Evolutionary conservation across 2,329 filamentous ascomycete genomes (phyloP).

Genomic region (Didymella sp.): DNA sequence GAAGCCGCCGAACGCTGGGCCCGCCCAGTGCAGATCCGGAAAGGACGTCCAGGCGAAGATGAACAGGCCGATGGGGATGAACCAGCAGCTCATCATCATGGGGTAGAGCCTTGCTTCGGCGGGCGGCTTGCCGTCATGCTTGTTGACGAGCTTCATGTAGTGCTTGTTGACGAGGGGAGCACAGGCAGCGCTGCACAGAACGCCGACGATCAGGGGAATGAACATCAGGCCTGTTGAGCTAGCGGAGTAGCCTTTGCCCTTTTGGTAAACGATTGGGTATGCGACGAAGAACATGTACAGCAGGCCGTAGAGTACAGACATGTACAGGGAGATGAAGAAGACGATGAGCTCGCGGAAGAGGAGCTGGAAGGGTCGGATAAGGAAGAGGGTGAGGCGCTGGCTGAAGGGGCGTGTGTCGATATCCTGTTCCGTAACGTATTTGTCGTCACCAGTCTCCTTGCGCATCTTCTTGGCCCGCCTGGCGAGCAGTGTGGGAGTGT

Average conservation of each 20-base stretch:
- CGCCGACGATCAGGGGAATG: slow-evolving; percentile 80
- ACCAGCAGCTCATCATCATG: slow-evolving; percentile 65
- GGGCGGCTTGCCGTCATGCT: slow-evolving; percentile 74
- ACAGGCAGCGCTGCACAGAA: slow-evolving; percentile 70
- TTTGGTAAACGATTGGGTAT: slow-evolving; percentile 71
- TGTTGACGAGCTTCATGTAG: slow-evolving; percentile 69
- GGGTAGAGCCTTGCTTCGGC: slow-evolving; percentile 80
- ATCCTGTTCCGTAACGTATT: slow-evolving; percentile 80
- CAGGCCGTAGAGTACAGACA: slow-evolving; percentile 79
- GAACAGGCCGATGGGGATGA: slow-evolving; percentile 71
- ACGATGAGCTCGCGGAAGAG: slow-evolving; percentile 86
- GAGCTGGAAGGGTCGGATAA: slow-evolving; percentile 83
- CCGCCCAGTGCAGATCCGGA: slow-evolving; percentile 69
- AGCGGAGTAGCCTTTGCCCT: slow-evolving; percentile 78
- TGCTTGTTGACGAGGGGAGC: slow-evolving; percentile 80
- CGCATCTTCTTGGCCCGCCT: slow-evolving; percentile 74
- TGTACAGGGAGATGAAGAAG: slow-evolving; percentile 82
- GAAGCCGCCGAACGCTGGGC: slow-evolving; percentile 71
- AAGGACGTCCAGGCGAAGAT: slow-evolving; percentile 76
- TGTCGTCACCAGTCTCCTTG: slow-evolving; percentile 68
- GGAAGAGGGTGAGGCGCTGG: slow-evolving; percentile 75
- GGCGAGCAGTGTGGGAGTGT: slow-evolving; percentile 78
- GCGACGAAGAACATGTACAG: slow-evolving; percentile 73
- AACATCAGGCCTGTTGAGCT: slow-evolving; percentile 84
- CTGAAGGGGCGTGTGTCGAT: slow-evolving; percentile 73